Evolutionary conservation across 306 rosid genomes (phyloP), one percentile per base, ranked within the genome.

Genomic region (Cercis canadensis): DNA sequence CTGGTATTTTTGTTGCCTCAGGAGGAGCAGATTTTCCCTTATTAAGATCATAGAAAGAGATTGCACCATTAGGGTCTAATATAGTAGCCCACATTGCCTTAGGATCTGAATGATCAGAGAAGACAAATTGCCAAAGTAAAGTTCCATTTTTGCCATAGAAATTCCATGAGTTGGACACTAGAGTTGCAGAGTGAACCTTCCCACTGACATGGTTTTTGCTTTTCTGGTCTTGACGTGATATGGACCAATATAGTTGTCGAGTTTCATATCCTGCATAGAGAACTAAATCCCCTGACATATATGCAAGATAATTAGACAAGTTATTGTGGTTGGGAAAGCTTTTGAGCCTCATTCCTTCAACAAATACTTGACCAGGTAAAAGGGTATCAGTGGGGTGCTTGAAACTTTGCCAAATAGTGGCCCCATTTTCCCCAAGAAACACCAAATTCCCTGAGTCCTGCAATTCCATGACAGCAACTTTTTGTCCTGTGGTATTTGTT

Each of bases 341-440:
- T 62, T 72, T 82, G 45, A 90, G 96, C 41, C 15, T 84, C 96
- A 87, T 84, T 64, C 97, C 98, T 78, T 86, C 86, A 8, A 47
- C 72, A 78, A 87, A 87, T 4, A 34, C 74, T 82, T 93, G 98
- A 46, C 85, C 83, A n/a, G 89, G 83, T 31, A 93, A 75, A 52
- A 93, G 88, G 52, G 98, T 90, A 75, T 93, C 96, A 7, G 98
- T 88, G 33, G 98, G 98, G 72, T 93, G 88, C 40, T 76, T 67
- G 82, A 90, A 93, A 87, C 97, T 93, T 73, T 87, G 81, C 98
- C 98, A 90, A 66, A 88, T 53, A 19, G 65, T 1, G 36, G 53
- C 62, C 12, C 39, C 67, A 33, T 75, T 79, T 57, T 69, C 86
- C 13, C 88, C 88, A 61, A 64, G 54, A 78, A 93, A 52, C 58